phyloP scores from a whole-genome alignment of 2,329 filamentous ascomycete species.

The Scedosporium aurantiacum region DNA sequence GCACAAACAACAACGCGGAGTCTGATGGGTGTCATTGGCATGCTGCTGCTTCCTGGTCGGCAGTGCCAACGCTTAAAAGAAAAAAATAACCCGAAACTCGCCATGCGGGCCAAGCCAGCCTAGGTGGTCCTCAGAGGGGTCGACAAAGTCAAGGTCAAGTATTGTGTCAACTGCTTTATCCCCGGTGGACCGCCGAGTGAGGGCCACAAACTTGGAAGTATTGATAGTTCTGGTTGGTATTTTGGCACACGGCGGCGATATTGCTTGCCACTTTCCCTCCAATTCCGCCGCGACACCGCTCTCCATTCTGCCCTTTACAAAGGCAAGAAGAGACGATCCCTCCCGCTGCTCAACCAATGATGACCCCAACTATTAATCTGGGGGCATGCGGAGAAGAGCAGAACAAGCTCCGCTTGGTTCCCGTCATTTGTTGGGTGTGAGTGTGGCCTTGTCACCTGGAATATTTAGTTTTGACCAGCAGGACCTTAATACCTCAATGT shows the following conservation, averaged over 20 bases:
- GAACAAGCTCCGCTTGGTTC: background rate
- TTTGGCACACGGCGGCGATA: background rate
- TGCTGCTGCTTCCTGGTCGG: too few species aligned
- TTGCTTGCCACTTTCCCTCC: background rate
- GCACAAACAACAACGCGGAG: background rate
- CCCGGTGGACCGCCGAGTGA: background rate
- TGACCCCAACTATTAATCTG: background rate
- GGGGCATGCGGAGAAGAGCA: background rate
- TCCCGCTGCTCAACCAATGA: background rate
- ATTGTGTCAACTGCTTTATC: background rate
- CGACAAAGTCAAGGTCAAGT: background rate
- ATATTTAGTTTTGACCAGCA: background rate
- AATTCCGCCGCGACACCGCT: background rate
- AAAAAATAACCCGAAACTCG: background rate
- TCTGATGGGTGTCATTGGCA: background rate
- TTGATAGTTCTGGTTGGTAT: background rate
- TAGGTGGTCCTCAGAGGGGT: background rate
- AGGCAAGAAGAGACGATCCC: background rate
- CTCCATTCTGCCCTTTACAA: background rate
- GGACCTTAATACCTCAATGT: background rate
- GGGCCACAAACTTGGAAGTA: background rate
- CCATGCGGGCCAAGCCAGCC: background rate
- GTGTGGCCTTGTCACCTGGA: background rate
- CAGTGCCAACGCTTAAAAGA: background rate
- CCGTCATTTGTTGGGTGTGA: background rate